Evolutionary conservation across 108 stramenopile genomes (phyloP).

Genomic region (Nitzschia palea): DNA sequence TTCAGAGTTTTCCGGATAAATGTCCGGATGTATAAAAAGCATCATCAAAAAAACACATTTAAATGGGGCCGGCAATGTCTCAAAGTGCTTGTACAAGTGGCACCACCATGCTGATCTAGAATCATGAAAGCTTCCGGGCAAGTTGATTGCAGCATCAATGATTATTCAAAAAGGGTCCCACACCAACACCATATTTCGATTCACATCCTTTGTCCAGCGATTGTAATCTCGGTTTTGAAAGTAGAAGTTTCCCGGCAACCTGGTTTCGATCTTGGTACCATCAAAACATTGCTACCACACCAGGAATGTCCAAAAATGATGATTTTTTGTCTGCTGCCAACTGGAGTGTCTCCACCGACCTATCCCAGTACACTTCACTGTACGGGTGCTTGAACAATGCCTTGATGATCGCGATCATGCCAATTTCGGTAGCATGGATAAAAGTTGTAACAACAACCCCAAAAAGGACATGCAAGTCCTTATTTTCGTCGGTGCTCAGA

Average conservation of each 20-base stretch:
- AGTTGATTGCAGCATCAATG: neutral
- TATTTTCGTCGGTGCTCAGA: neutral
- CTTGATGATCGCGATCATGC: neutral
- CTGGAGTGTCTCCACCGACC: neutral
- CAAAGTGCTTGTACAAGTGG: neutral
- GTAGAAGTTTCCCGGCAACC: neutral
- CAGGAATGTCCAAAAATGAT: neutral
- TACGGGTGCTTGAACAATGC: neutral
- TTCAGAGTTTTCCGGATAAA: neutral
- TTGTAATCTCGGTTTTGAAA: constrained; percentile 7
- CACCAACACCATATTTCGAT: constrained; percentile 5
- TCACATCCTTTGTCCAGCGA: constrained; percentile 9
- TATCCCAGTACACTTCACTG: constrained; percentile 1
- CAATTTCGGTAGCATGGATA: neutral
- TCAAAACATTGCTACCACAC: constrained; percentile 3
- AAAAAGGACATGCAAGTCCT: neutral
- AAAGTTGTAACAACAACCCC: neutral
- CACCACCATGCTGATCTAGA: neutral
- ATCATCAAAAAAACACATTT: neutral
- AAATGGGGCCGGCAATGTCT: neutral
- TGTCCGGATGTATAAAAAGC: neutral
- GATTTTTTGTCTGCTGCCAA: neutral
- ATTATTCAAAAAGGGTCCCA: neutral
- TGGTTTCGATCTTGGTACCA: neutral
- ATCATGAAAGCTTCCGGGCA: constrained; percentile 7